Conservation (phyloP, 148 eudicot species). For the Chenopodium berlandieri region DNA sequence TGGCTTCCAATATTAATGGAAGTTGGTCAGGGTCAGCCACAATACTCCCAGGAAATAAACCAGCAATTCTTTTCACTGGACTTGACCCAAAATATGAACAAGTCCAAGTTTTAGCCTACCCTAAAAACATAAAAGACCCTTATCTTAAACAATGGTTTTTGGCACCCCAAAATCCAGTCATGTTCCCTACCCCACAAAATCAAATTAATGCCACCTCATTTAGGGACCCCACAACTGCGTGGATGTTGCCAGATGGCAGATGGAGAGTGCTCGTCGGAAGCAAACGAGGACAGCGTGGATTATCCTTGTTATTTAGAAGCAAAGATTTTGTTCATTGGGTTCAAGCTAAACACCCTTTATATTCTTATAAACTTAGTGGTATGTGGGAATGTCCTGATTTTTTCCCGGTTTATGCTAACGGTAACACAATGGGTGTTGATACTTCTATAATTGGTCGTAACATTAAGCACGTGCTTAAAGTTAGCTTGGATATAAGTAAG, state of each 20-base stretch:
- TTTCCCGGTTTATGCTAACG: slow-evolving; percentile 37
- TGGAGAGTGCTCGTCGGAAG: slow-evolving; percentile 48
- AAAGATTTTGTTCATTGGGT: slow-evolving; percentile 54
- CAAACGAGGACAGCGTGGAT: slow-evolving; percentile 26
- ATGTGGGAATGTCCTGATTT: slow-evolving; percentile 94
- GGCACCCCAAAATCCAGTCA: slow-evolving; percentile 41
- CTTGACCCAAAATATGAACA: slow-evolving; percentile 33
- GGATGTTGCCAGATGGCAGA: slow-evolving; percentile 41
- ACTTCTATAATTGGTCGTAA: slow-evolving; percentile 26
- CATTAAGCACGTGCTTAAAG: slow-evolving; percentile 55
- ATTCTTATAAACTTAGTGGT: slow-evolving; percentile 34
- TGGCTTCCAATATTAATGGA: slow-evolving; percentile 46
- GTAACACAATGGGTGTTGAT: slow-evolving; percentile 29
- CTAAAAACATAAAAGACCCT: slow-evolving; percentile 57
- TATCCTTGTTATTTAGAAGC: slow-evolving; percentile 48
- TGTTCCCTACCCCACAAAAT: slow-evolving; percentile 38
- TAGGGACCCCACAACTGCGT: slow-evolving; percentile 69
- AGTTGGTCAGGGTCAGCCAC: slow-evolving; percentile 78
- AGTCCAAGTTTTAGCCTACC: slow-evolving; percentile 65
- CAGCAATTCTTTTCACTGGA: slow-evolving; percentile 66
- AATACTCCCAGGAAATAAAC: slow-evolving; percentile 44
- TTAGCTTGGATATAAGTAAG: slow-evolving; percentile 39
- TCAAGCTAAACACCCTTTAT: slow-evolving; percentile 39
- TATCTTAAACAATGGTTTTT: slow-evolving; percentile 58
- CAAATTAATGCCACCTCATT: slow-evolving; percentile 40